Evolutionary conservation across 257 asterid genomes (phyloP), one percentile per base, ranked within the genome.

Genomic region (Solanum gandarillasii): DNA sequence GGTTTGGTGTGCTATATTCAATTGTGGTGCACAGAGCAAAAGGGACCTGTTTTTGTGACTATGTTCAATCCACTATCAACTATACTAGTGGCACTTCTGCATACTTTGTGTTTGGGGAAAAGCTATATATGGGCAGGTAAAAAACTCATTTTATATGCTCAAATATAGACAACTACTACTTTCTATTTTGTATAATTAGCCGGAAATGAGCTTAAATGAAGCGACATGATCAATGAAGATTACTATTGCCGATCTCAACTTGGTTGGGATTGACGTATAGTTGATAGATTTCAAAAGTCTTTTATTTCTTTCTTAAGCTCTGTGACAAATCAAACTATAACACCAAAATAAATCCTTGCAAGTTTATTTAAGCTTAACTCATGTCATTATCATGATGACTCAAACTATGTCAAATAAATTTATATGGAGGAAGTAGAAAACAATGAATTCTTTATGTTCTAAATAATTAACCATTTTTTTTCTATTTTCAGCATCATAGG

Each of bases 41-140:
- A 90, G 87, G 98, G 98, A 3, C 98, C 98, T 0, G 98, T 95
- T 43, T 95, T 95, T 78, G 98, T 95, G 75, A 95, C 98, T 6
- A 91, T 95, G 93, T 95, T 94, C 46, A 95, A 91, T 83, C 98
- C 98, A 6, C 91, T 95, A 9, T 88, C 94, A 6, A 89, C 98
- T 35, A 36, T 95, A 58, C 38, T 95, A 76, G 98, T 94, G n/a
- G 94, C 96, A 38, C 21, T 89, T 76, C 75, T 95, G 87, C 95
- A 21, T 95, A 93, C 79, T 94, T 95, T 67, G 93, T 91, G 73
- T 92, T 94, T 23, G 98, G 96, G 11, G 98, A 94, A 73, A 95
- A 92, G 85, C 91, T 95, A 12, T 90, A 91, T 74, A 72, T 90
- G 16, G 98, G 98, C 89, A 95, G 98, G 98, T 95, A 67, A 67